Evolutionary conservation across 148 eudicot genomes (phyloP).

Genomic region (Nepenthes mirabilis): DNA sequence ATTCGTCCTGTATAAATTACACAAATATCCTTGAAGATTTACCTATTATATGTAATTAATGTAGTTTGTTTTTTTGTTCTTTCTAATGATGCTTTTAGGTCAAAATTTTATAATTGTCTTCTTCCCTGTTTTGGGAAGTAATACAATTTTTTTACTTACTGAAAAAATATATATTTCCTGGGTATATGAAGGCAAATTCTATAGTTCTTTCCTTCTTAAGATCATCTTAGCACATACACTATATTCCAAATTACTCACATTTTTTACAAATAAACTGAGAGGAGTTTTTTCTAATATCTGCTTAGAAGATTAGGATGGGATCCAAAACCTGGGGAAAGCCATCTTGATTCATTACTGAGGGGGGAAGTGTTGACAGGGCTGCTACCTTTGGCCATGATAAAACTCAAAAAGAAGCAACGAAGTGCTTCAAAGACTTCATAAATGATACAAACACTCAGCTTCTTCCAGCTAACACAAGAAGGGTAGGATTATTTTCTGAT

Average conservation of each 20-base stretch:
- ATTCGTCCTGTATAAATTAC: too few relatives aligned
- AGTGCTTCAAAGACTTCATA: conserved; percentile 23
- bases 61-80: too few relatives aligned
- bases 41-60: too few relatives aligned
- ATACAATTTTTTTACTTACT: too few relatives aligned
- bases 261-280: neutral
- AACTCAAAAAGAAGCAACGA: conserved; percentile 20
- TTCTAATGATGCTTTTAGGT: too few relatives aligned
- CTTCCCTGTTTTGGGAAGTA: too few relatives aligned
- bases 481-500: conserved; percentile 6
- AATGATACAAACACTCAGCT: conserved; percentile 9
- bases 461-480: conserved; percentile 21
- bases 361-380: conserved; percentile 20
- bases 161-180: too few relatives aligned
- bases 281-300: neutral
- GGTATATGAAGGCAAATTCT: too few relatives aligned
- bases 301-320: conserved; percentile 30
- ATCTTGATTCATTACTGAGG: conserved; percentile 18
- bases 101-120: too few relatives aligned
- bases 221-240: too few relatives aligned
- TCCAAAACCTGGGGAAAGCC: conserved; percentile 21
- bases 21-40: too few relatives aligned
- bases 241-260: neutral
- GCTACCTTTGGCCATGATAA: conserved; percentile 19
- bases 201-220: too few relatives aligned